phyloP scores from a whole-genome alignment of 495 filamentous ascomycete genomes.

The Aspergillus homomorphus region DNA sequence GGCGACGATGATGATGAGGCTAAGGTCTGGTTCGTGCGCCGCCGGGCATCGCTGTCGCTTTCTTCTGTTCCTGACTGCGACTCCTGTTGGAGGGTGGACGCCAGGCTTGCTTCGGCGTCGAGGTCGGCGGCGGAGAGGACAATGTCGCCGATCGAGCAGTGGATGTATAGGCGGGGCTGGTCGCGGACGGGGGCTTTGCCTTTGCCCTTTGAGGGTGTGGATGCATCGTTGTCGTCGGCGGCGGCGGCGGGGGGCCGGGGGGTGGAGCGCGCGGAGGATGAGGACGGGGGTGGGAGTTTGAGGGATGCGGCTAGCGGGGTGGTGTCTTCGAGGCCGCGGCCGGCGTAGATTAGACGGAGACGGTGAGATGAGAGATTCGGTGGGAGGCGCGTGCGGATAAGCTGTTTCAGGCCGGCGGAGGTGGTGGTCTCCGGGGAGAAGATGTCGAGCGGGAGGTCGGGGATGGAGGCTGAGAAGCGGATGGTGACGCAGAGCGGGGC shows the following conservation, averaged over 20 bases:
- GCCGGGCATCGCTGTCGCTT: neutral
- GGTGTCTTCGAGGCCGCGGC: constrained; percentile 74
- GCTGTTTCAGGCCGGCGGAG: constrained; percentile 70
- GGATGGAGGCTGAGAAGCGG: constrained; percentile 80
- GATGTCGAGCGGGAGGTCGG: constrained; percentile 79
- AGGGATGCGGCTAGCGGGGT: constrained; percentile 63
- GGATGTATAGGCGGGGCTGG: constrained; percentile 66
- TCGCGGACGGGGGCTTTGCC: constrained; percentile 54
- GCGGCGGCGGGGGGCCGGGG: constrained; percentile 16
- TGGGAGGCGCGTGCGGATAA: constrained; percentile 73
- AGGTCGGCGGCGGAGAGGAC: constrained; percentile 64
- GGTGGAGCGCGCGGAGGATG: constrained; percentile 37
- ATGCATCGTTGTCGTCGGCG: too few species aligned
- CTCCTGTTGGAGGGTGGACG: constrained; percentile 32
- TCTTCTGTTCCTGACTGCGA: neutral
- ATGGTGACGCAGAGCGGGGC: constrained; percentile 67
- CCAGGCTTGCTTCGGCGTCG: constrained; percentile 57
- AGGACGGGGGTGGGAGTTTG: constrained; percentile 55
- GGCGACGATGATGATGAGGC: neutral
- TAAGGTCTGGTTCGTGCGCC: too few species aligned
- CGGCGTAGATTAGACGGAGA: constrained; percentile 83
- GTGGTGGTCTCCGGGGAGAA: constrained; percentile 63
- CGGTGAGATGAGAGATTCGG: constrained; percentile 57
- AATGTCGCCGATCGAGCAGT: constrained; percentile 78
- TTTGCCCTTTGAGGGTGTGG: constrained; percentile 42